Base-by-base conservation (phyloP, 495 filamentous ascomycete genomes). In the Aspergillus wentii region DNA sequence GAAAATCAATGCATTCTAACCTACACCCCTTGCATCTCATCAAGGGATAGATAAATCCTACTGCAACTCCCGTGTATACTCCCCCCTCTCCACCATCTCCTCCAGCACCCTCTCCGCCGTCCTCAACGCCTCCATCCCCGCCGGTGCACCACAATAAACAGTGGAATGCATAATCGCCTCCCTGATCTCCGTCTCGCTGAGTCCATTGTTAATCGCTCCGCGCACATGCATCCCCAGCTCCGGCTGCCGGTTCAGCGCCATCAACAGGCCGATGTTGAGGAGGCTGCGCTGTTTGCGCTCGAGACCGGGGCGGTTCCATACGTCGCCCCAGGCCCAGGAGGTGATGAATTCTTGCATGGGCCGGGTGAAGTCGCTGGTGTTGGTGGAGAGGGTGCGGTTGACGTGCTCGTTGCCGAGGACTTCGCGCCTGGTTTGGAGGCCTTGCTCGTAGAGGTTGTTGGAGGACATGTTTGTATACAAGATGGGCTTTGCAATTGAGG, bases 101-200 rank as follows among this genome's bases (percentile, higher is more conserved):
- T 59, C 43, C 3, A 64, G 37, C 8, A 62, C 53, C 36, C 44
- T 57, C 43, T 61, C 57, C 2, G 62, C 59, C 5, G 50, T 46
- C 38, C 57, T 61, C 48, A 69, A 70, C 4, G 61, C 75, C 36
- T 80, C 71, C 29, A 78, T 58, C n/a, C 73, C 74, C 8, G 74
- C 74, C 8, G 76, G 76, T 14, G 75, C 56, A 9, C 76, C 76
- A 46, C 72, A 76, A 48, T 79, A 80, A 16, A 61, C 65, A 4
- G 68, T 66, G 14, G 67, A 67, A 38, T 80, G 73, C 35, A 76
- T 48, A 16, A 78, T 57, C 10, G 72, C 65, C 59, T 79, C 76
- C 14, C 69, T 41, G 27, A 81, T 74, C 52, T 81, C 75, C 17
- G 68, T 22, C 40, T 73, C 69, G 1, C 56, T 63, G 13, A 72